Evolutionary conservation across 176 grass and related monocot species (phyloP).

Genomic region (Melocanna baccifera): DNA sequence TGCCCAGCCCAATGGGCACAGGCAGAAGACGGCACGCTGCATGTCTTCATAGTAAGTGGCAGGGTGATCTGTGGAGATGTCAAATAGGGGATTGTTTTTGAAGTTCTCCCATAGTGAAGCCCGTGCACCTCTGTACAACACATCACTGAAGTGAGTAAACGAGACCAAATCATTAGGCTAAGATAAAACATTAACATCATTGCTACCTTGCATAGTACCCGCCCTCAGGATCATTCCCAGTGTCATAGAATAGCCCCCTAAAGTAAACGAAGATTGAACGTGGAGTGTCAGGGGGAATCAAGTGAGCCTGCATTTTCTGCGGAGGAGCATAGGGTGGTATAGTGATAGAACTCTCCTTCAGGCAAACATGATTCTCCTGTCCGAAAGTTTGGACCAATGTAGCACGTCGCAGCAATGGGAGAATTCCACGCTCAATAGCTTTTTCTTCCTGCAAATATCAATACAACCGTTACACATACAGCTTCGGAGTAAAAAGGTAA

Average conservation of each 20-base stretch:
- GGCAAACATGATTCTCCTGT: conserved; percentile 90
- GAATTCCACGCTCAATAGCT: conserved; percentile 86
- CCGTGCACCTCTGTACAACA: conserved; percentile 62
- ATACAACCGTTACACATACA: conserved; percentile 8
- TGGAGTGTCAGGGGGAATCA: conserved; percentile 79
- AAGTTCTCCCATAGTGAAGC: conserved; percentile 96
- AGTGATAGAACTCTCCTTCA: conserved; percentile 92
- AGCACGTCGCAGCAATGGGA: conserved; percentile 64
- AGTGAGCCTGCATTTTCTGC: conserved; percentile 95
- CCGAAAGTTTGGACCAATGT: conserved; percentile 96
- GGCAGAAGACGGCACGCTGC: conserved; percentile 86
- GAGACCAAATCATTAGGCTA: neutral
- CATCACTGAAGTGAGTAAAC: conserved; percentile 32
- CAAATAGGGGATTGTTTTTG: conserved; percentile 93
- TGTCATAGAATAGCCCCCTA: conserved; percentile 90
- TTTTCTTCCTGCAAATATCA: conserved; percentile 71
- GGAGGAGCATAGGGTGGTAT: conserved; percentile 93
- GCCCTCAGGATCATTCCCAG: conserved; percentile 89
- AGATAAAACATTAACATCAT: conserved; percentile 9
- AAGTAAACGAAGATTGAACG: conserved; percentile 97
- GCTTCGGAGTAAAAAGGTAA: neutral
- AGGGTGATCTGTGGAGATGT: conserved; percentile 90
- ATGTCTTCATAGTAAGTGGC: conserved; percentile 96
- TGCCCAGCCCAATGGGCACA: conserved; percentile 95
- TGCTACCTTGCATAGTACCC: conserved; percentile 91